Conservation (phyloP, 1,139 yeast species). For the Debaryomyces robertsiae region DNA sequence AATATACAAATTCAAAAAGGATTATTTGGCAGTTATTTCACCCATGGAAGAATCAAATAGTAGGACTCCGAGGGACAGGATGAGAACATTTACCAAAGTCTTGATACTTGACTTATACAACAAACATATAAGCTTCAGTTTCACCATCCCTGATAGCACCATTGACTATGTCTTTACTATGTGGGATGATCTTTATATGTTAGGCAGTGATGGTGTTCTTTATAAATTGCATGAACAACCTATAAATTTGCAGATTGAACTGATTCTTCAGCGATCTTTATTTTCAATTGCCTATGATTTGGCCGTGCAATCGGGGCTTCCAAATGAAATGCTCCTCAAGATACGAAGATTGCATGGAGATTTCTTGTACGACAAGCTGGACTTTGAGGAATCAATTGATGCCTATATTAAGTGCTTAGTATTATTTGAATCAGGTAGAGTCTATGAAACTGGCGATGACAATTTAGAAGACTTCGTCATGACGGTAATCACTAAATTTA, state of each 20-base stretch:
- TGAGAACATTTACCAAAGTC: conserved; percentile 45
- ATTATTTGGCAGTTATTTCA: conserved; percentile 61
- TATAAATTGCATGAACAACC: conserved; percentile 70
- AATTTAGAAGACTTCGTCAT: conserved; percentile 60
- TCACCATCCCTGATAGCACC: conserved; percentile 65
- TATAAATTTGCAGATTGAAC: conserved; percentile 66
- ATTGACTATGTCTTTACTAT: conserved; percentile 53
- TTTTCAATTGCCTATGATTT: conserved; percentile 73
- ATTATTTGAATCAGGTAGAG: conserved; percentile 18
- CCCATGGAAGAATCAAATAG: conserved; percentile 34
- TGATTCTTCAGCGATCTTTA: conserved; percentile 68
- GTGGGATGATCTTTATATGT: conserved; percentile 59
- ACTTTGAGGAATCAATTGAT: conserved; percentile 66
- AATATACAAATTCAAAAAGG: conserved; percentile 44
- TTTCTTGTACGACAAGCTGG: conserved; percentile 64
- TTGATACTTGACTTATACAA: conserved; percentile 68
- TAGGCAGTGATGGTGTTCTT: conserved; percentile 77
- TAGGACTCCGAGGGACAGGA: conserved; percentile 10
- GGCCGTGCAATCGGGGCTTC: conserved; percentile 53
- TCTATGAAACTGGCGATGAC: conserved; percentile 16
- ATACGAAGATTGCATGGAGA: conserved; percentile 76
- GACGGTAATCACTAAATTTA: conserved; percentile 77
- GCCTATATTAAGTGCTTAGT: conserved; percentile 57
- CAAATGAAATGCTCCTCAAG: conserved; percentile 40
- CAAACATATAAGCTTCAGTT: conserved; percentile 70